Evolutionary conservation across 2,329 filamentous ascomycete species (phyloP), one percentile per base, ranked within the genome.

Genomic region (Penicillium sclerotigenum): DNA sequence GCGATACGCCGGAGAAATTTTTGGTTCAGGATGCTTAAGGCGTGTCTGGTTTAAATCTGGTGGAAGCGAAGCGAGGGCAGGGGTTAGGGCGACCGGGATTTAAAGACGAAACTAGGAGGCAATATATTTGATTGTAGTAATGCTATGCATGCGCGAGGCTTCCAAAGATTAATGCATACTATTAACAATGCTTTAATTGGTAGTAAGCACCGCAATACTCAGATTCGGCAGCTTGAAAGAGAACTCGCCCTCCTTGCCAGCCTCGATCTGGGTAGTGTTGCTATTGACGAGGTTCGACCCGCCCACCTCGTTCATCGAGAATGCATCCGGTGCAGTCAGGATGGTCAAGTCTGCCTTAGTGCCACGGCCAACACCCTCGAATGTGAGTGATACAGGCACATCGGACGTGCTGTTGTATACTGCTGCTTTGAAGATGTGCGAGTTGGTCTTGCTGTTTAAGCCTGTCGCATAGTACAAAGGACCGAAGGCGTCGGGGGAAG

Each of bases 401-500:
- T 68, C 62, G 4, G 61, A 68, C 16, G 79, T 80, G 47, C 74
- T 77, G 61, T 81, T 80, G 65, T 80, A 81, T 0, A 76, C 74
- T n/a, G 77, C 78, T 4, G 71, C 73, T 64, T 81, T 81, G 68
- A 78, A 75, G 40, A 78, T 71, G 50, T 71, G 69, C 18, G 70
- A 70, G 42, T 69, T 62, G 7, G 61, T 76, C 57, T 60, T 68
- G 51, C 59, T 74, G 64, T 68, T 71, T 13, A 71, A 65, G 4
- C 79, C 78, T 6, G 77, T 76, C 24, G 73, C 78, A 64, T 75
- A 80, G 70, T 78, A 81, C 0, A 75, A 68, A 0, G 78, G 77
- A 1, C 73, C 74, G 48, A 73, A 77, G 31, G 62, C 65, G 46
- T 70, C 70, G 24, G 72, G 67, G 2, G 73, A 71, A 3, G 70